These are phyloP conservation scores for Globisporangium polare DNA, from an alignment of 352 stramenopile genomes.

Conservation along the genomic window DNA sequence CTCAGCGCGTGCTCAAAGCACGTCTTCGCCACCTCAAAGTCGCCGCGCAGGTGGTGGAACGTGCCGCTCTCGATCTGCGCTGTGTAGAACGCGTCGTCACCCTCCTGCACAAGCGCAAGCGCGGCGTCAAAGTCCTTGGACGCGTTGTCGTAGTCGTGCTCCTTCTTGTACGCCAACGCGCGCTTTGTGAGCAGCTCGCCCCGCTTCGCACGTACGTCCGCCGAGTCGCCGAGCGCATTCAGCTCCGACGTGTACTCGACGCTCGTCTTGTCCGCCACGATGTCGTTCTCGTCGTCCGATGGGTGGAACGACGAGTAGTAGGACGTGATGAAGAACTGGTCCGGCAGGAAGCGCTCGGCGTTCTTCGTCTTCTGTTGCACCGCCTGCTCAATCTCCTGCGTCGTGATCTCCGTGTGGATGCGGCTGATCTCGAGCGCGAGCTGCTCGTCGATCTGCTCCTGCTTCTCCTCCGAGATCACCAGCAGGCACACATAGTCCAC, in stretches of 20 bases:
- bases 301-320: conserved; percentile 86
- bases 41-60: conserved; percentile 69
- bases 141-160: conserved; percentile 64
- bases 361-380: conserved; percentile 53
- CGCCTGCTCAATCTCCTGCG: conserved; percentile 56
- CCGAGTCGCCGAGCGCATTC: conserved; percentile 27
- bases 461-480: conserved; percentile 75
- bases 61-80: conserved; percentile 76
- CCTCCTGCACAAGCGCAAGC: conserved; percentile 37
- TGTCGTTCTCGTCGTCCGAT: conserved; percentile 71
- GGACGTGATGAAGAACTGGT: conserved; percentile 82
- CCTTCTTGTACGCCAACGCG: conserved; percentile 56
- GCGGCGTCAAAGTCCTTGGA: conserved; percentile 57
- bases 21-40: conserved; percentile 59
- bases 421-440: conserved; percentile 69
- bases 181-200: conserved; percentile 58
- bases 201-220: conserved; percentile 31
- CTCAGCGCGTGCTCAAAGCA: conserved; percentile 67
- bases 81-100: conserved; percentile 63
- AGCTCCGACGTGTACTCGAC: conserved; percentile 58
- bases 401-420: conserved; percentile 70
- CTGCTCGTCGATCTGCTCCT: conserved; percentile 67
- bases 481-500: conserved; percentile 80
- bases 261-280: conserved; percentile 47
- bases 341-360: conserved; percentile 55